Evolutionary conservation across 345 rosid species (phyloP).

Genomic region (Euclidium syriacum): DNA sequence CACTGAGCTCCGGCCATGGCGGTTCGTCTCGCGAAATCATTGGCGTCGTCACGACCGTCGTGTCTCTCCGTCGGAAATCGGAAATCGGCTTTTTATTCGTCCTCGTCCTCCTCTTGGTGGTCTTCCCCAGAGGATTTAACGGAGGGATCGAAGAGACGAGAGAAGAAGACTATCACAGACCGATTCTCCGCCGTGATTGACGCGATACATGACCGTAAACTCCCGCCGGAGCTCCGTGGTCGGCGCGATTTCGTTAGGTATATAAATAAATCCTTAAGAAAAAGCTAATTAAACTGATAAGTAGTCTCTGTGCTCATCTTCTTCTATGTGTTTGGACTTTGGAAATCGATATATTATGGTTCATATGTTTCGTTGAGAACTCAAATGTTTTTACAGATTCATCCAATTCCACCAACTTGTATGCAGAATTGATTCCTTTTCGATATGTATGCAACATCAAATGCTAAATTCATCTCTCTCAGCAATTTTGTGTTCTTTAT

Average conservation of each 20-base stretch:
- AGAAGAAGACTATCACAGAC: slow-evolving; percentile 47
- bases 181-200: slow-evolving; percentile 66
- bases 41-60: slow-evolving; percentile 10
- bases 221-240: slow-evolving; percentile 90
- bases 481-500: neutral
- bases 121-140: slow-evolving; percentile 25
- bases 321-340: neutral
- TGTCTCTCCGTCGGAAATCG: neutral
- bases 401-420: neutral
- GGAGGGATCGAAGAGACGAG: slow-evolving; percentile 35
- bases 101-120: slow-evolving; percentile 33
- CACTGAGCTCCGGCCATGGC: slow-evolving; percentile 30
- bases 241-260: slow-evolving; percentile 68
- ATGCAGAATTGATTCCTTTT: too few relatives aligned
- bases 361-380: neutral
- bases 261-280: neutral
- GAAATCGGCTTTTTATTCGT: slow-evolving; percentile 33
- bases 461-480: neutral
- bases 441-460: neutral
- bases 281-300: neutral
- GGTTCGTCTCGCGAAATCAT: slow-evolving; percentile 32
- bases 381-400: neutral
- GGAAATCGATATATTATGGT: neutral
- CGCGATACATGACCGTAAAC: slow-evolving; percentile 76
- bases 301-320: neutral